Conservation (phyloP, 73 alveolate species). For the Paramecium biaurelia region DNA sequence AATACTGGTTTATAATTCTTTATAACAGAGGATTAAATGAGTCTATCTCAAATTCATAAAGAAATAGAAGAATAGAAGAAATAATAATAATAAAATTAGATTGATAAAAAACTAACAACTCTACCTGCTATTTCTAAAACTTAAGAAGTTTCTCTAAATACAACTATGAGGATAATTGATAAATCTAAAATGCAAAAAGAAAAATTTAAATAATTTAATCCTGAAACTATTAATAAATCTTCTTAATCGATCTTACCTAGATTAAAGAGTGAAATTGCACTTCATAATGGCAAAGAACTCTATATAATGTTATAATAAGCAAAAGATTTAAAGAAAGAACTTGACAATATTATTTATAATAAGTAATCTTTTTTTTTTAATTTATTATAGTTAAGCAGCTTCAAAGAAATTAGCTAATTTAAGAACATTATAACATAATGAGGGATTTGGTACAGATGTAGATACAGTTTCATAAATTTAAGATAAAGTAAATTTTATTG, state of each 20-base stretch:
- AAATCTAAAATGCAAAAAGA: constrained; percentile 51
- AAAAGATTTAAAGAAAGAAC: constrained; percentile 23
- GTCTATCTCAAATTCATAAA: neutral
- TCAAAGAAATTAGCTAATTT: constrained; percentile 33
- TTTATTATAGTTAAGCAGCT: neutral
- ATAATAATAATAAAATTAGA: neutral
- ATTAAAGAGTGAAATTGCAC: constrained; percentile 41
- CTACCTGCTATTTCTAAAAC: neutral
- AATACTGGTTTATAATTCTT: constrained; percentile 43
- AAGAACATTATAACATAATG: constrained; percentile 24
- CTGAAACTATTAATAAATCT: neutral
- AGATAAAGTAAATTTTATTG: neutral
- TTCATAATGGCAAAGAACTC: constrained; percentile 47
- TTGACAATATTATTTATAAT: constrained; percentile 10
- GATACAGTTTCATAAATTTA: constrained; percentile 41
- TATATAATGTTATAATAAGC: constrained; percentile 44
- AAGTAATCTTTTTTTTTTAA: neutral
- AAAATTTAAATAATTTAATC: constrained; percentile 40
- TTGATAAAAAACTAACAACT: constrained; percentile 1
- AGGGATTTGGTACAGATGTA: constrained; percentile 38
- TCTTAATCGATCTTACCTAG: constrained; percentile 54
- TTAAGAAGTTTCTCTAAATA: neutral
- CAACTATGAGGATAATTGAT: constrained; percentile 41
- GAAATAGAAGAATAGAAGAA: constrained; percentile 49
- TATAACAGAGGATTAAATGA: constrained; percentile 53